Conservation (phyloP, 139 green algal species). For the Picochlorum sp. region DNA sequence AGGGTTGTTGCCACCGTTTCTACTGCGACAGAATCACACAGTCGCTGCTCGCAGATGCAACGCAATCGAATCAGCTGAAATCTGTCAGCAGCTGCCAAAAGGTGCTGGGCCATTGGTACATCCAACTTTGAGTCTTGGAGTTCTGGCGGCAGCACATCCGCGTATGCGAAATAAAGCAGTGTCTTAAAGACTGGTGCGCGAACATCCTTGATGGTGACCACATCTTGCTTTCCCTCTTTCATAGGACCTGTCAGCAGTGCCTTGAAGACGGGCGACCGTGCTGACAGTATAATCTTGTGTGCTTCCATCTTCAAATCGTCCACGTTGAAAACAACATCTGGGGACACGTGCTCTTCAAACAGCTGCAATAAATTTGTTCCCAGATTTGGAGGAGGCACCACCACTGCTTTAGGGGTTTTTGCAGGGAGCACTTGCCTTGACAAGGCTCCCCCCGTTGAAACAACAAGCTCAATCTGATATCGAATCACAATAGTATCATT, state of each 20-base stretch:
- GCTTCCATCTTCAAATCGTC: constrained; percentile 55
- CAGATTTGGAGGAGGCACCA: constrained; percentile 62
- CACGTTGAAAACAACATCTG: constrained; percentile 68
- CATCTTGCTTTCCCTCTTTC: constrained; percentile 64
- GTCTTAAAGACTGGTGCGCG: constrained; percentile 66
- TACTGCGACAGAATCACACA: constrained; percentile 85
- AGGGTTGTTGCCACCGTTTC: constrained; percentile 93
- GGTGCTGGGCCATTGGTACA: constrained; percentile 86
- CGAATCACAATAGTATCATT: constrained; percentile 90
- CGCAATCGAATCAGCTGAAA: constrained; percentile 83
- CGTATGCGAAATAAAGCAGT: constrained; percentile 92
- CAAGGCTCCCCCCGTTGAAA: constrained; percentile 78
- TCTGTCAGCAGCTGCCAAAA: constrained; percentile 89
- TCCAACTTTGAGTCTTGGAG: constrained; percentile 45
- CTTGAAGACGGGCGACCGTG: constrained; percentile 69
- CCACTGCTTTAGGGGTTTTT: constrained; percentile 7
- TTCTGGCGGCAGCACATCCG: constrained; percentile 68
- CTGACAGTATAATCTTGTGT: constrained; percentile 73
- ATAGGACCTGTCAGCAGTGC: constrained; percentile 76
- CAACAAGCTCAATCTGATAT: constrained; percentile 95
- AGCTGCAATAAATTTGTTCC: constrained; percentile 68
- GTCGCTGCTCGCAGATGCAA: constrained; percentile 82
- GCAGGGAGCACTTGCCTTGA: constrained; percentile 27
- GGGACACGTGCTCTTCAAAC: constrained; percentile 44
- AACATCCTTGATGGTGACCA: constrained; percentile 62